Base-by-base conservation (phyloP, 2,329 filamentous ascomycete genomes). In the Ophiostoma piceae region DNA sequence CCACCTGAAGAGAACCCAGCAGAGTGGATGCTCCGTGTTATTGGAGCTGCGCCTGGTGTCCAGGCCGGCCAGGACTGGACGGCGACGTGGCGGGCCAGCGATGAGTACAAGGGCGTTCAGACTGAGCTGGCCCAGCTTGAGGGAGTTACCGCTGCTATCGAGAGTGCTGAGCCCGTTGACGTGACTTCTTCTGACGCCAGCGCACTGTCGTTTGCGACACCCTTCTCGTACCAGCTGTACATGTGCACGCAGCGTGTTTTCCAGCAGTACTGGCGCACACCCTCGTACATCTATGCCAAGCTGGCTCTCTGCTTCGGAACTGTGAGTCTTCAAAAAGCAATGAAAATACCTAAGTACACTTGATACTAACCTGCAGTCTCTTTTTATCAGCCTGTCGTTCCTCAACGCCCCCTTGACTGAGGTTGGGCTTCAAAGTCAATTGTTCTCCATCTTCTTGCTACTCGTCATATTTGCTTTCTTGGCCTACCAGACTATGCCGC, bases 231-330 rank as follows among this genome's bases (percentile, higher is more conserved):
- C 5, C 91, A 94, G 75, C 78, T 92, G 9, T 80, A 79, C 60
- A 82, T 87, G 71, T 88, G 89, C 51, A 84, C 84, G 11, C 76
- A 82, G 60, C 88, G 90, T 72, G 87, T 92, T 14, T 92, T 92
- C 78, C 83, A 90, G 75, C 90, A 93, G 77, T 92, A 92, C 81
- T 94, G 91, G 90, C 86, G 91, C 68, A 91, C 85, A 0, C 91
- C 91, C 0, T 83, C 85, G 1, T 94, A 93, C 79, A 88, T 94
- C 75, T 92, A 90, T 79, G 86, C 87, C 69, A 93, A 93, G 79
- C 75, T 84, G 1, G 77, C 83, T 1, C 84, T 92, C 29, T 87
- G 60, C 16, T 64, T 64, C 19, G 29, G 29, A 14, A 64, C 60
- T 7, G 60, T 57, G 22, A 57, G 51, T 84, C 72, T 69, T 71